These are phyloP conservation scores for Cucurbita ficifolia DNA, from an alignment of 306 rosid species.

Conservation along the genomic window DNA sequence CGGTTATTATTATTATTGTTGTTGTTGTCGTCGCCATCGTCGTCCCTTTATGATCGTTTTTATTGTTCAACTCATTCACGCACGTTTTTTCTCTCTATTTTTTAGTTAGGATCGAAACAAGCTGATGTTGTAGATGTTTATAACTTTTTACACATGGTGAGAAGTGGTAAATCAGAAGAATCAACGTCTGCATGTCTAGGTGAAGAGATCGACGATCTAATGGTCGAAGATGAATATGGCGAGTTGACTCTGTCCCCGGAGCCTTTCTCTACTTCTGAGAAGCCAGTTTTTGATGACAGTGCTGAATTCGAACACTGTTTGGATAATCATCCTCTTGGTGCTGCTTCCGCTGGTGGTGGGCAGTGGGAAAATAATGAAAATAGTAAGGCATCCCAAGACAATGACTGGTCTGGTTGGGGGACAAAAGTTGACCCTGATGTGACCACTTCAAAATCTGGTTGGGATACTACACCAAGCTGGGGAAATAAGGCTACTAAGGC, in stretches of 20 bases:
- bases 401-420: slow-evolving; percentile 15
- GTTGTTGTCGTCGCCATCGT: too few relatives aligned
- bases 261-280: slow-evolving; percentile 31
- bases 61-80: not conserved
- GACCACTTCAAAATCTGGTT: slow-evolving; percentile 1
- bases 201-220: slow-evolving; percentile 55
- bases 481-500: slow-evolving; percentile 5
- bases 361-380: slow-evolving; percentile 7
- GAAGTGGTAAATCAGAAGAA: slow-evolving; percentile 36
- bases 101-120: slow-evolving; percentile 40
- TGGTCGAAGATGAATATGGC: slow-evolving; percentile 30
- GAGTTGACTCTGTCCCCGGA: slow-evolving; percentile 49
- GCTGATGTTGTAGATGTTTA: slow-evolving; percentile 57
- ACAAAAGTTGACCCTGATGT: not conserved
- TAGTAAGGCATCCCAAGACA: not conserved
- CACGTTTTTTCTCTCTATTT: not conserved
- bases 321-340: slow-evolving; percentile 8
- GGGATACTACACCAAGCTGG: not conserved
- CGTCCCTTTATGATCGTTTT: not conserved
- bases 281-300: slow-evolving; percentile 60
- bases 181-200: slow-evolving; percentile 50
- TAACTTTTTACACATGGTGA: slow-evolving; percentile 57
- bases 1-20: not conserved
- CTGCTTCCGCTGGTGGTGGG: not conserved
- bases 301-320: slow-evolving; percentile 19